Percentiles rank a stretch among this genome's conserved stretches.
Conservation (phyloP, 2,329 filamentous ascomycete species). For the Aureobasidium subglaciale region DNA sequence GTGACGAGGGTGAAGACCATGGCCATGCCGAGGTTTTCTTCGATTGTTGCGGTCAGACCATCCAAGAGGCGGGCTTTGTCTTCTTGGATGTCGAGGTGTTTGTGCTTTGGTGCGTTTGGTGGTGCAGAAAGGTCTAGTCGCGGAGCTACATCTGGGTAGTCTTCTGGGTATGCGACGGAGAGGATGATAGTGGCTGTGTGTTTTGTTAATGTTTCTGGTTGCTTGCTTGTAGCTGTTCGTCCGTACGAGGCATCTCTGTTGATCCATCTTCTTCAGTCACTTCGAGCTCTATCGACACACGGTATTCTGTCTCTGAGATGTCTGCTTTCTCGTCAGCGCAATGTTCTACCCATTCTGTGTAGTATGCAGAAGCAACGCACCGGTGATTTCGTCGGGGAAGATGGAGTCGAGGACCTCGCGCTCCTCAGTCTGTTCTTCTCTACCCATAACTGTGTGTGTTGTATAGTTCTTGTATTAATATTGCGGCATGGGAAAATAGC, state of each 20-base stretch:
- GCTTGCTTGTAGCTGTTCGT: neutral
- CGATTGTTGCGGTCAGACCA: conserved; percentile 64
- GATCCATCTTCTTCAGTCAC: conserved; percentile 56
- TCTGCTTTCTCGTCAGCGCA: conserved; percentile 46
- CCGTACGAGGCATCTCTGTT: conserved; percentile 48
- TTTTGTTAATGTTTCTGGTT: conserved; percentile 18
- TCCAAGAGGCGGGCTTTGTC: conserved; percentile 71
- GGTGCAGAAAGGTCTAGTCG: conserved; percentile 70
- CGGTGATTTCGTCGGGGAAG: conserved; percentile 94
- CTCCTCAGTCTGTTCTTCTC: conserved; percentile 90
- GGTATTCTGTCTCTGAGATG: conserved; percentile 82
- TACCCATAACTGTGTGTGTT: conserved; percentile 34
- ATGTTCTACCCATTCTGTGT: neutral
- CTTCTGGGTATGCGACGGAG: conserved; percentile 79
- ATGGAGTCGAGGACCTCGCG: conserved; percentile 97
- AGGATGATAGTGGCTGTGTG: conserved; percentile 72
- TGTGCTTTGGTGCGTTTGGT: conserved; percentile 61
- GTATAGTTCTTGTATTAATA: neutral
- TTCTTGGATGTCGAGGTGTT: conserved; percentile 68
- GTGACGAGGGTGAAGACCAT: conserved; percentile 94
- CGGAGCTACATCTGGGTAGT: conserved; percentile 83
- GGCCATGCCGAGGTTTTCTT: conserved; percentile 92
- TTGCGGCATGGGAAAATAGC: neutral
- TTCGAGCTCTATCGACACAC: conserved; percentile 79
- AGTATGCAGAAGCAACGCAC: conserved; percentile 39